Evolutionary conservation across 2,329 filamentous ascomycete genomes (phyloP), one percentile per base, ranked within the genome.

Genomic region (Fusarium brevicatenulatum): DNA sequence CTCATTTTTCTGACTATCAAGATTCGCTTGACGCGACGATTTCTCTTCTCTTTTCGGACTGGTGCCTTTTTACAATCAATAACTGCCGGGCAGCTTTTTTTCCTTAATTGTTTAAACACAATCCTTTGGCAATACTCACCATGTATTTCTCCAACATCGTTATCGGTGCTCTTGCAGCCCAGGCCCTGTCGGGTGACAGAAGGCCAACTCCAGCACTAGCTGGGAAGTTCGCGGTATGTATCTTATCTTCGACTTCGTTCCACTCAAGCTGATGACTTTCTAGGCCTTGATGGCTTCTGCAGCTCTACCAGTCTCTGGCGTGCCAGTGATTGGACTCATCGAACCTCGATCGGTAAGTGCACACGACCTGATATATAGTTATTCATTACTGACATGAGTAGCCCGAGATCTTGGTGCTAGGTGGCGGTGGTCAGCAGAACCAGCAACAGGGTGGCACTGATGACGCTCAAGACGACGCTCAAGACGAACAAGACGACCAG

Each of bases 71-170:
- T 44, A 5, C 40, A 12, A 32, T 11, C 11, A 37, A 28, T 16
- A 21, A 57, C 65, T 69, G 66, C 66, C 63, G 66, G 52, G 52
- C 65, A 54, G 65, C 40, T 11, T 49, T 57, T 32, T n/a, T 69
- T 43, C 49, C 30, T n/a, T 64, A 52, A 10, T 36, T 34, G 16
- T 15, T 21, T 16, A 10, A 30, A 7, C 8, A n/a, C 9, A 15
- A 15, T 40, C 23, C 36, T 23, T 16, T 2, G 15, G 9, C 3
- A 23, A 4, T 15, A 40, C 18, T 34, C 39, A 71, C 30, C 0
- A 71, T 71, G 68, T 57, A 64, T 46, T 59, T 71, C 19, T 52
- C 68, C 25, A 72, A 71, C 23, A 44, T 71, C 6, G 39, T 72
- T 30, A 23, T 71, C 25, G 55, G 68, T 23, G 30, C 70, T 15